Conservation (phyloP, 345 rosid genomes). For the Isatis tinctoria region DNA sequence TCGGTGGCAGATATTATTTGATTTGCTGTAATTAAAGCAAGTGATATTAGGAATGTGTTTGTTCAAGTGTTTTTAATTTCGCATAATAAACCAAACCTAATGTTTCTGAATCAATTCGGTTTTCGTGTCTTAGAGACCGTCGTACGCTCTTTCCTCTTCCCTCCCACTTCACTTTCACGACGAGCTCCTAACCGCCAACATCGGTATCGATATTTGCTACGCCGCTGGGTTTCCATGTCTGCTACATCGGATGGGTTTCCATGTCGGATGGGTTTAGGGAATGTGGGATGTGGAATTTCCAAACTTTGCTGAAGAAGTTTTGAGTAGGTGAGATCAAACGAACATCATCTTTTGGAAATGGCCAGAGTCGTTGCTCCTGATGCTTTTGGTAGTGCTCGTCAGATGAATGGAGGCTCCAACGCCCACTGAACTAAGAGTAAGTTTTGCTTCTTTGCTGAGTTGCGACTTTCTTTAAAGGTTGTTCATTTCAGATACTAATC, state of each 20-base stretch:
- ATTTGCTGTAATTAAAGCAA: neutral
- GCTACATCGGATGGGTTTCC: neutral
- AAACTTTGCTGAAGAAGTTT: neutral
- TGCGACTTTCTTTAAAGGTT: neutral
- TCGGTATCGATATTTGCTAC: neutral
- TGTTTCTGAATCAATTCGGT: neutral
- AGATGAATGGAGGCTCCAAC: constrained; percentile 41
- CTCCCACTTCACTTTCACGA: constrained; percentile 20
- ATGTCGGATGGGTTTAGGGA: neutral
- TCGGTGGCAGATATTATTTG: neutral
- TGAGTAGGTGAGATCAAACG: constrained; percentile 16
- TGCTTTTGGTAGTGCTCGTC: constrained; percentile 44
- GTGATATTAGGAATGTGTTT: too few relatives aligned
- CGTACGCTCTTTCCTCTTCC: constrained; percentile 15
- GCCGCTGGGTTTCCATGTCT: constrained; percentile 8
- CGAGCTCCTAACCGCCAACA: constrained; percentile 10
- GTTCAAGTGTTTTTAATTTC: too few relatives aligned
- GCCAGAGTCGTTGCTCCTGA: constrained; percentile 64
- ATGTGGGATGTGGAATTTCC: neutral
- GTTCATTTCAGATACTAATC: neutral
- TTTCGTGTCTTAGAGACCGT: too few relatives aligned
- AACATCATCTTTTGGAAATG: constrained; percentile 32
- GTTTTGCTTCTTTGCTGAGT: neutral
- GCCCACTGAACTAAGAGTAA: constrained; percentile 81
- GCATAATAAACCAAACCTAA: neutral